Conservation (phyloP, 228 moss, liverwort and hornwort species). For the Sphagnum magellanicum region DNA sequence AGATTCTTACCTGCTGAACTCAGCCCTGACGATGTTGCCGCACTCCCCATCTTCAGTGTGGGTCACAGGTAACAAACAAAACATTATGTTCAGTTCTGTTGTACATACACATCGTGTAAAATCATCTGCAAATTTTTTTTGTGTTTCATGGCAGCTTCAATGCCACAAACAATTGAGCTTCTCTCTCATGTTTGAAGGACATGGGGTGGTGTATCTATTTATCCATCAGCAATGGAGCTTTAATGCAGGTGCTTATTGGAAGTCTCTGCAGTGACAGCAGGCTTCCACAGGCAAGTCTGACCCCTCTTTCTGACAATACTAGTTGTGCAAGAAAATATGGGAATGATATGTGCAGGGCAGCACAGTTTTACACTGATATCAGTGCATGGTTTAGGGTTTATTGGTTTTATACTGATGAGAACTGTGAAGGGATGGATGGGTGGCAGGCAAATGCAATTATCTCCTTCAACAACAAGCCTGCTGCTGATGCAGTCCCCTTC, state of each 20-base stretch:
- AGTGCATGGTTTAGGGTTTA: not conserved
- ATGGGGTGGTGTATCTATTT: no score
- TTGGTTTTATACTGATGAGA: not conserved
- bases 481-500: slow-evolving; percentile 85
- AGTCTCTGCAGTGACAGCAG: slow-evolving; percentile 57
- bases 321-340: no score
- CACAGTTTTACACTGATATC: not conserved
- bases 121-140: no score
- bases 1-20: slow-evolving; percentile 26
- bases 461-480: slow-evolving; percentile 95
- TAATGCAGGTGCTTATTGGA: slow-evolving; percentile 94
- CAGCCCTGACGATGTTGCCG: slow-evolving; percentile 45
- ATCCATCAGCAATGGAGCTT: slow-evolving; percentile 72
- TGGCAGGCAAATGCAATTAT: slow-evolving; percentile 81
- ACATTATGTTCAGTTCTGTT: no score
- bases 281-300: slow-evolving; percentile 61
- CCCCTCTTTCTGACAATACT: not conserved
- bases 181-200: no score
- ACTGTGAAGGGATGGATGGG: no score
- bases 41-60: slow-evolving; percentile 79
- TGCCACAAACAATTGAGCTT: no score
- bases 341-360: not conserved
- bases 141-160: no score
- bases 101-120: no score
- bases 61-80: slow-evolving; percentile 68